These are phyloP conservation scores for Yamadazyma songkhlaensis DNA, from an alignment of 1,139 yeast species.

Conservation along the genomic window DNA sequence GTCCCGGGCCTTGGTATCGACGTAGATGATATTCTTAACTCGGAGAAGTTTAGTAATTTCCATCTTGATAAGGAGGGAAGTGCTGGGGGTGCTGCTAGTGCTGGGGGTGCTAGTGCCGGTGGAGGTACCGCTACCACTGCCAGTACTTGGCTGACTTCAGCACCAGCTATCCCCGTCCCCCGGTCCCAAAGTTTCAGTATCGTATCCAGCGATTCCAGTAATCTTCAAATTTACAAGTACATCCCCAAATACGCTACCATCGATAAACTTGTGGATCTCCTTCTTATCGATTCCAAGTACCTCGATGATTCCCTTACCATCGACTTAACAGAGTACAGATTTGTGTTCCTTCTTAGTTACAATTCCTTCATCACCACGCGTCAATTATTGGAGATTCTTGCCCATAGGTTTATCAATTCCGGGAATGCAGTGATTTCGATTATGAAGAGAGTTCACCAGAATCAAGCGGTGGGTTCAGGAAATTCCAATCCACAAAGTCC, in stretches of 20 bases:
- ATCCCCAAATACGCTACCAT: conserved; percentile 43
- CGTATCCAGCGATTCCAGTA: conserved; percentile 16
- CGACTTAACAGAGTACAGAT: conserved; percentile 43
- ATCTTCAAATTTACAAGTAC: conserved; percentile 20
- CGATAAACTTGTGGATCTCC: conserved; percentile 41
- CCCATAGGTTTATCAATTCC: conserved; percentile 43
- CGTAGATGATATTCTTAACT: conserved; percentile 44
- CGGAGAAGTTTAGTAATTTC: conserved; percentile 40
- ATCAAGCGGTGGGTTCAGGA: neutral
- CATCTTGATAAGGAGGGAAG: conserved; percentile 18
- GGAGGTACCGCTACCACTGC: neutral
- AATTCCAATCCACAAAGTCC: too few species aligned
- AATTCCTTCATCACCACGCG: conserved; percentile 42
- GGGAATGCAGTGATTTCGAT: conserved; percentile 49
- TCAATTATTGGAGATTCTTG: conserved; percentile 41
- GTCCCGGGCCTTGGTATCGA: conserved; percentile 45
- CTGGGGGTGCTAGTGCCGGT: neutral
- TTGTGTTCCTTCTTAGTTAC: conserved; percentile 43
- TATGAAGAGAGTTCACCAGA: conserved; percentile 30
- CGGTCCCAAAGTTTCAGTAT: conserved; percentile 11
- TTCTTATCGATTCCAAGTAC: conserved; percentile 38
- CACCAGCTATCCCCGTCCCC: neutral
- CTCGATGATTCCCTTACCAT: conserved; percentile 37
- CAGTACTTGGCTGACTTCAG: too few species aligned
- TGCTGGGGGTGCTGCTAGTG: too few species aligned